Base-by-base conservation (phyloP, 75 land plant species). In the Sequoiadendron giganteum region DNA sequence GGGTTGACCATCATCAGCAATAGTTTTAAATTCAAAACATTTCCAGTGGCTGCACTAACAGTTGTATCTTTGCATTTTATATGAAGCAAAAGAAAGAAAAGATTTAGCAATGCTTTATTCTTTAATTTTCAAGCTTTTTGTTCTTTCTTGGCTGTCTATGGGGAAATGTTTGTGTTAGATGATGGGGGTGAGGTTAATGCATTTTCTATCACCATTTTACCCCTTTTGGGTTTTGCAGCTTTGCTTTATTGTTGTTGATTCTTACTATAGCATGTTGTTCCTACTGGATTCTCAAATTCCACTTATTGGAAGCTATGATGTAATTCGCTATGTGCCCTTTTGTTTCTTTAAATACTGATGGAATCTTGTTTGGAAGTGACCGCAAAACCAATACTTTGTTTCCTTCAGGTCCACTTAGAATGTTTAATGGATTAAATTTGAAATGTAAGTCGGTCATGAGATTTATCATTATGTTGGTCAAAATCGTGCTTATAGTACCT, bases 121-220 rank as follows among this genome's bases (percentile, higher is more conserved):
- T 52, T 52, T 52, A 52, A 52, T 52, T 52, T 52, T 13, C 54
- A 52, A 52, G 1, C 15, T 11, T 52, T 10, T 10, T 13, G 15
- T 52, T 52, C 54, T 52, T 52, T 52, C 54, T 52, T 48, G 49
- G 49, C 10, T 48, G 49, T 48, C 49, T 48, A 97, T 70, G 97
- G 97, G 3, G 96, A 97, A 86, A 97, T 97, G 81, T 97, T 92
- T 86, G 99, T 97, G 73, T 91, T 96, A 75, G 99, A 97, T 56
- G 99, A 97, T 87, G 97, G 96, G 45, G 98, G 98, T 9, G 99
- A 97, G 97, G 99, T 97, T 90, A 42, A 82, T 52, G 9, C n/a
- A 5, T 79, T 47, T 3, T 45, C 34, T 47, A 11, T 45, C 3
- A 45, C 30, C 32, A 10, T 28, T 81, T 42, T 81, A 1, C 8